Evolutionary conservation across 768 basidiomycete genomes (phyloP), one percentile per base, ranked within the genome.

Genomic region (Cantharellus anzutake): DNA sequence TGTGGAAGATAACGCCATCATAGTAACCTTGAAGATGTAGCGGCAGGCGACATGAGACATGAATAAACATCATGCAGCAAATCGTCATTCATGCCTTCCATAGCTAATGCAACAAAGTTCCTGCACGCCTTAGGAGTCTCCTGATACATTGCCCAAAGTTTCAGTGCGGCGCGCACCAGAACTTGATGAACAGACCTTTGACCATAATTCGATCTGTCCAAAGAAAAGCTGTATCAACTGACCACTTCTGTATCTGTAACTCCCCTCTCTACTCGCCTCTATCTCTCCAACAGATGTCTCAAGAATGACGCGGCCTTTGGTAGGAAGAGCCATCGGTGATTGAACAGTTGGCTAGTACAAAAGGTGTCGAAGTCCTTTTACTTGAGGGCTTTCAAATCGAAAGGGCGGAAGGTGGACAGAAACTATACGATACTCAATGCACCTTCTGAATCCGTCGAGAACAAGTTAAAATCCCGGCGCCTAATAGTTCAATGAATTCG

Each of bases 81-180:
- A 35, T 62, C 20, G 20, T 29, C 20, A 69, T 61, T 76, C 82
- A 66, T 68, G 87, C 89, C 90, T 76, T 93, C 86, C 79, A 93
- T 83, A 1, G 87, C 82, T 53, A 94, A 75, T 14, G 85, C 80
- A 48, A 94, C 74, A 70, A 92, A 90, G 71, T 93, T 93, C 53
- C 93, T 79, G 68, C 89, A 93, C 70, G 96, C 75, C 75, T 88
- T 91, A 0, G 96, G 96, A 29, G 89, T 82, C 82, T 98, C 94
- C 82, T 89, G 64, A 44, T 42, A 20, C 20, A 29, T 29, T 29
- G 20, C 20, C 20, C 20, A 62, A 41, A 14, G 14, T 56, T 53
- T 41, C 29, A 29, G 34, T 38, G 37, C 51, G 37, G 52, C 14
- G 35, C 14, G 4, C 56, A 39, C 51, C 20, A 60, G 38, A 35